Conservation (phyloP, 495 filamentous ascomycete species). For the Thozetella sp. region DNA sequence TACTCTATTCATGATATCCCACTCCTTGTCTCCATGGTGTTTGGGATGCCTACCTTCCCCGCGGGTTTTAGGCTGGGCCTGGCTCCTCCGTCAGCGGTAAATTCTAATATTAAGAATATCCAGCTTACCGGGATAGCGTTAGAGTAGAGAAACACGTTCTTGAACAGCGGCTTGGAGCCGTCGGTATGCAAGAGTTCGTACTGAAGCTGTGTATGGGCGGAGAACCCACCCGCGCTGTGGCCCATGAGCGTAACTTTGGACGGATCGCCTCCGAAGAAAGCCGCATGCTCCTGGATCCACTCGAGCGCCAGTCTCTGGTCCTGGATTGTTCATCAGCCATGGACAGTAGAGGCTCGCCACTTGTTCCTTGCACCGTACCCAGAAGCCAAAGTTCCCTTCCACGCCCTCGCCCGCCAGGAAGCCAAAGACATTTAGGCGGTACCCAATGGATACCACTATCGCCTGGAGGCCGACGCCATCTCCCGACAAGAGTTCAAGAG, state of each 20-base stretch:
- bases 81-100: background rate
- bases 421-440: background rate
- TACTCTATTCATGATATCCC: background rate
- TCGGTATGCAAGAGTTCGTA: background rate
- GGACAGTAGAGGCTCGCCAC: too few relatives aligned
- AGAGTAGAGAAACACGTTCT: background rate
- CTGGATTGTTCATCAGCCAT: background rate
- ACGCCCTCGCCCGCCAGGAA: background rate
- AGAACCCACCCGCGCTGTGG: background rate
- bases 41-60: too few relatives aligned
- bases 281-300: background rate
- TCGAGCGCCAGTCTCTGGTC: background rate
- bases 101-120: background rate
- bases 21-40: background rate
- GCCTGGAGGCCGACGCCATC: background rate
- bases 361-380: background rate
- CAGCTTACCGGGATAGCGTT: background rate
- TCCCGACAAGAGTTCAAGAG: background rate
- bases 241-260: background rate
- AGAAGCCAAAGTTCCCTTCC: background rate
- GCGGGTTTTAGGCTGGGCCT: background rate
- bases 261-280: background rate
- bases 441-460: background rate
- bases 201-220: constrained; percentile 1
- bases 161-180: background rate